Conservation (phyloP, 139 green algal species). For the Picochlorum sp. region DNA sequence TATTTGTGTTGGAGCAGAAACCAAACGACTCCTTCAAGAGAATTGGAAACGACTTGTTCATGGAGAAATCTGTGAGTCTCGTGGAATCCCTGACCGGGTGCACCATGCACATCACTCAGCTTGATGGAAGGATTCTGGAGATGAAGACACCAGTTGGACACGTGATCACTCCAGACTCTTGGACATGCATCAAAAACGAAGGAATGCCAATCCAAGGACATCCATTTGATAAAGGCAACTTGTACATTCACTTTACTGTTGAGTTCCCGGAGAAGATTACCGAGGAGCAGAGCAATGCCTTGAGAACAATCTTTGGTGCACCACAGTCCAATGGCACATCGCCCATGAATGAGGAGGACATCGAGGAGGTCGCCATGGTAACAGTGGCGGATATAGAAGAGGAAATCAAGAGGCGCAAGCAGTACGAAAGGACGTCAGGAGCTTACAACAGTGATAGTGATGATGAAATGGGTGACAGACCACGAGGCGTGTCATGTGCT, state of each 20-base stretch:
- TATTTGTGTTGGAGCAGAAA: conserved; percentile 91
- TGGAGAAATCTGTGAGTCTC: conserved; percentile 80
- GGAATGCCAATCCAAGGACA: conserved; percentile 90
- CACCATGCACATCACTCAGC: conserved; percentile 70
- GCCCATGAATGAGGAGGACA: conserved; percentile 59
- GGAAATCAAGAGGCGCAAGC: conserved; percentile 68
- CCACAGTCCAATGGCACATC: conserved; percentile 12
- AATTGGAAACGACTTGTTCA: conserved; percentile 81
- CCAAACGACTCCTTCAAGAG: conserved; percentile 89
- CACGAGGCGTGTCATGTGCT: conserved; percentile 81
- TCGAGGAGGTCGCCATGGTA: conserved; percentile 35
- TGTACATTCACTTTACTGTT: conserved; percentile 85
- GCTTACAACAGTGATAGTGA: conserved; percentile 73
- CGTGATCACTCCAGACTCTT: conserved; percentile 87
- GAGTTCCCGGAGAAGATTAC: conserved; percentile 73
- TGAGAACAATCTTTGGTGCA: conserved; percentile 21
- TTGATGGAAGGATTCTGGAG: conserved; percentile 87
- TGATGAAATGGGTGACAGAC: conserved; percentile 49
- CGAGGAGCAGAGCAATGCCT: conserved; percentile 17
- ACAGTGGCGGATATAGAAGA: conserved; percentile 70
- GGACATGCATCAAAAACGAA: conserved; percentile 72
- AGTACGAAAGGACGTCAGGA: conserved; percentile 35
- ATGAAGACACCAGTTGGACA: conserved; percentile 50
- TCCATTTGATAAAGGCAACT: conserved; percentile 87
- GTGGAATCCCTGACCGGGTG: conserved; percentile 82